Conservation (phyloP, 75 land plant species). For the Picea sitchensis region DNA sequence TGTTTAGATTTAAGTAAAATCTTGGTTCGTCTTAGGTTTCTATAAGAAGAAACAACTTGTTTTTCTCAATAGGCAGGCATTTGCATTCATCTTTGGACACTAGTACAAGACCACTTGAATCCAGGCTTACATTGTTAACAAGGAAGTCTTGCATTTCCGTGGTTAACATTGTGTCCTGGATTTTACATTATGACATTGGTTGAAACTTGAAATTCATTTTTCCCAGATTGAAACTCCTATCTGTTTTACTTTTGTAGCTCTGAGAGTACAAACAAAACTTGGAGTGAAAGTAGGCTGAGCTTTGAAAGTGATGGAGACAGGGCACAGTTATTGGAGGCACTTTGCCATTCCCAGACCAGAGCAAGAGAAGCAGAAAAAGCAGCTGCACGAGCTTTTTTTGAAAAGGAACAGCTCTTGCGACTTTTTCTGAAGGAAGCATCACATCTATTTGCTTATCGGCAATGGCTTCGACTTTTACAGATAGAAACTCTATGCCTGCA, state of each 20-base stretch:
- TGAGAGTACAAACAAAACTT: slow-evolving; percentile 19
- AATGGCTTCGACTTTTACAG: slow-evolving; percentile 70
- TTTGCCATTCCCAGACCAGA: slow-evolving; percentile 84
- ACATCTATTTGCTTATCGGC: slow-evolving; percentile 72
- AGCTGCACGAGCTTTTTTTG: slow-evolving; percentile 49
- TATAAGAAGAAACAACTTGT: no score
- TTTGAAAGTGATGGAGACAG: slow-evolving; percentile 36
- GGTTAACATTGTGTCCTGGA: background rate
- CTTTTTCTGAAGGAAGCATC: slow-evolving; percentile 74
- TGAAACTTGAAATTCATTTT: background rate
- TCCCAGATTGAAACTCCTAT: background rate
- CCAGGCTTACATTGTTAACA: no score
- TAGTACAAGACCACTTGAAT: no score
- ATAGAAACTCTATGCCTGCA: slow-evolving; percentile 43
- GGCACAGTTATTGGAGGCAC: slow-evolving; percentile 72
- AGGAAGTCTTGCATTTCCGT: no score
- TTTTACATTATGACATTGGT: background rate
- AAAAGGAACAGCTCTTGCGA: slow-evolving; percentile 68
- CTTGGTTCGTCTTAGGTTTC: background rate
- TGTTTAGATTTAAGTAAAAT: background rate
- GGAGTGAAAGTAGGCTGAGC: slow-evolving; percentile 10
- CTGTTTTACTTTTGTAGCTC: slow-evolving; percentile 8
- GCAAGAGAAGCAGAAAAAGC: slow-evolving; percentile 84
- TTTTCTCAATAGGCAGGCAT: no score
- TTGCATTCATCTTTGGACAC: no score